Percentiles rank a stretch among this genome's conserved stretches.
Conservation (phyloP, 768 basidiomycete genomes). For the Phylloporus scabripes region DNA sequence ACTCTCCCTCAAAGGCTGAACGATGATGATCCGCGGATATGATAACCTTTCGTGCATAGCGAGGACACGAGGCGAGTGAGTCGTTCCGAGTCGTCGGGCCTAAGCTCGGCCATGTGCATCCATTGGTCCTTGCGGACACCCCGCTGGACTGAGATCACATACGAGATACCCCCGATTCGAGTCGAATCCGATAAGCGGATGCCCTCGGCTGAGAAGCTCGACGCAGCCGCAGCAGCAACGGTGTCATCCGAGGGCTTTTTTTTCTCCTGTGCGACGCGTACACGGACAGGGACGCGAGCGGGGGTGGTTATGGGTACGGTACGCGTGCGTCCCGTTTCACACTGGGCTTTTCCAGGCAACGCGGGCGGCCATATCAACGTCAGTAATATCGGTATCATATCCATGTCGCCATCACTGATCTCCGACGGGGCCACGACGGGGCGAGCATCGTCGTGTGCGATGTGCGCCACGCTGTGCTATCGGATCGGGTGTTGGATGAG, state of each 20-base stretch:
- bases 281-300: neutral
- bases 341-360: neutral
- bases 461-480: neutral
- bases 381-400: neutral
- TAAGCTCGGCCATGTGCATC: neutral
- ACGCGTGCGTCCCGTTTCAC: neutral
- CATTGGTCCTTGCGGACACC: neutral
- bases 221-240: neutral
- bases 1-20: neutral
- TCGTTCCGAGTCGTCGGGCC: neutral
- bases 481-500: neutral
- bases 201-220: neutral
- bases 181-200: neutral
- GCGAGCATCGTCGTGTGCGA: neutral
- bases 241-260: neutral
- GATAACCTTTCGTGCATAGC: neutral
- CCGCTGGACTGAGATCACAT: neutral
- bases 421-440: neutral
- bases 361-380: neutral
- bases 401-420: neutral
- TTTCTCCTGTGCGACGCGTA: neutral
- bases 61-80: neutral
- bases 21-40: neutral
- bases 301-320: neutral
- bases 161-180: neutral